Base-by-base conservation (phyloP, 441 rosid genomes). In the Pelargonium australe region DNA sequence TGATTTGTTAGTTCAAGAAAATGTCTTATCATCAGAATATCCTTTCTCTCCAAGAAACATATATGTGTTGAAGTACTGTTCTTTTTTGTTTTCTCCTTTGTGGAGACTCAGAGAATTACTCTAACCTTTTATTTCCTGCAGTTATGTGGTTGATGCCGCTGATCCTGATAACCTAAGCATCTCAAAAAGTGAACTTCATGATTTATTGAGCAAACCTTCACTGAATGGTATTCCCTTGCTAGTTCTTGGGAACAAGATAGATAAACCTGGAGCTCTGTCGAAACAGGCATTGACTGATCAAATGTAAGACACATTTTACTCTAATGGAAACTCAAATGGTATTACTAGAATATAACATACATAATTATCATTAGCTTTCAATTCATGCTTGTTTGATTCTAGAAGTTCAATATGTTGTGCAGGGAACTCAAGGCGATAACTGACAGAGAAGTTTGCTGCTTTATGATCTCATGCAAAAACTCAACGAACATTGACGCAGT, bases 91-190 rank as follows among this genome's bases (percentile, higher is more conserved):
- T 34, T 34, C 40, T 34, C 40, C 7, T 34, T 34, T 34, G 7
- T 34, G 40, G 40, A 34, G 7, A 34, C 40, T 34, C 40, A 0
- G 40, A 4, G 40, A 34, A 34, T 34, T 34, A 34, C 40, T 34
- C 7, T 43, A 11, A 57, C 40, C 64, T 37, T 28, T 40, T 44
- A 67, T 75, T 71, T 76, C 45, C 7, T 72, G 69, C 79, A 87
- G 92, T 72, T 87, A 86, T 68, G 90, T 87, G 61, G 92, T 87
- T 58, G 90, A 87, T 81, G 92, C 88, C 65, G 87, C 92, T 69
- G 92, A 87, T 80, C 82, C 82, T 40, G 88, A 85, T 70, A 87
- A 87, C 75, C 72, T 87, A 34, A 83, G 85, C 75, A 82, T 83
- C 62, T 87, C 90, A 37, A 85, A 68, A 63, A 83, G 87, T 3